Evolutionary conservation across 2,329 filamentous ascomycete genomes (phyloP).

Genomic region (Dactylonectria macrodidyma): DNA sequence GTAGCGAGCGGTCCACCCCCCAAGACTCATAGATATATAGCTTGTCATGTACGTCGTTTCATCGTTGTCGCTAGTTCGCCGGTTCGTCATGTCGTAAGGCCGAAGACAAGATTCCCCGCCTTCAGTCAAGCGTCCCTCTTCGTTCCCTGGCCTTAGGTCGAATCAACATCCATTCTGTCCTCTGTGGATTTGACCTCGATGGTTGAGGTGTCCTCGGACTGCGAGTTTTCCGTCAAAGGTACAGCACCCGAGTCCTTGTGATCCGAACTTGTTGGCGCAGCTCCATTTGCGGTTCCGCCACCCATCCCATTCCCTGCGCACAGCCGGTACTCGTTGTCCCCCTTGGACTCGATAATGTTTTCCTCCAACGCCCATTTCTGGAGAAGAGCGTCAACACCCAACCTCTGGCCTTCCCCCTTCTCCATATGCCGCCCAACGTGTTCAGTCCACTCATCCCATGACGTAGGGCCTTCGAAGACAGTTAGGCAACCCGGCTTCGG

Average conservation of each 20-base stretch:
- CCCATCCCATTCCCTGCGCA: constrained; percentile 49
- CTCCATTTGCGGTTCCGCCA: constrained; percentile 36
- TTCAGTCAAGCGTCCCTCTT: constrained; percentile 32
- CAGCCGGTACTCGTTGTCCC: constrained; percentile 71
- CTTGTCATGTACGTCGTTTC: constrained; percentile 49
- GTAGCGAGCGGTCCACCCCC: constrained; percentile 38
- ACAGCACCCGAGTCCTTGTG: constrained; percentile 47
- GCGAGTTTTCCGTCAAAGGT: constrained; percentile 40
- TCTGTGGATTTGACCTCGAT: constrained; percentile 44
- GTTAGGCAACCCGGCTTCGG: constrained; percentile 79
- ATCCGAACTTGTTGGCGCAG: constrained; percentile 35
- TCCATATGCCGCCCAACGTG: constrained; percentile 94
- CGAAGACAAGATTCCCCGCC: constrained; percentile 32
- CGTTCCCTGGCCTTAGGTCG: constrained; percentile 26
- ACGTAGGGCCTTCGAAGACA: constrained; percentile 78
- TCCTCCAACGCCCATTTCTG: constrained; percentile 76
- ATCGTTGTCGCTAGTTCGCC: constrained; percentile 43
- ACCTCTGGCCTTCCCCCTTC: constrained; percentile 71
- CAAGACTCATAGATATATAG: constrained; percentile 40
- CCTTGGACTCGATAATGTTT: constrained; percentile 72
- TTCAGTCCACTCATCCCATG: constrained; percentile 94
- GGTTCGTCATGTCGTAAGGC: constrained; percentile 35
- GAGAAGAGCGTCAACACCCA: constrained; percentile 72
- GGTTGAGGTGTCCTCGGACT: constrained; percentile 43
- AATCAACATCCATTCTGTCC: constrained; percentile 49